phyloP scores from a whole-genome alignment of 805 yeast species.

The Schwanniomyces polymorphus region DNA sequence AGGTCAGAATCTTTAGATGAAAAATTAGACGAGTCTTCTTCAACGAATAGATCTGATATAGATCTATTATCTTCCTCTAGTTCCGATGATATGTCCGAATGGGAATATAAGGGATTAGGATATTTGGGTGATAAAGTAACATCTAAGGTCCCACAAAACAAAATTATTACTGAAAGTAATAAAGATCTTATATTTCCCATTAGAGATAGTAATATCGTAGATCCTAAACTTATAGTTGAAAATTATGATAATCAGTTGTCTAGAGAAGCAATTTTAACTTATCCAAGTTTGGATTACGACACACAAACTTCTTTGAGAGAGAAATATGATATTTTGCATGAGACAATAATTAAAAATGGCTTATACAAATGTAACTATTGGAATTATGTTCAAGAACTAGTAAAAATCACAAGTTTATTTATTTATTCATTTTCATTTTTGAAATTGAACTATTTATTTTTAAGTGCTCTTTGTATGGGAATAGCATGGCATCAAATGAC shows the following conservation, averaged over 20 bases:
- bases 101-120: conserved; percentile 25
- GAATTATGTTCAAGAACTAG: conserved; percentile 67
- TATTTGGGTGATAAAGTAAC: conserved; percentile 39
- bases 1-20: conserved; percentile 7
- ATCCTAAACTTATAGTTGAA: conserved; percentile 53
- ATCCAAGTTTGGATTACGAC: conserved; percentile 66
- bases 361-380: conserved; percentile 72
- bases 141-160: conserved; percentile 55
- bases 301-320: conserved; percentile 60
- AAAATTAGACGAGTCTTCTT: conserved; percentile 10
- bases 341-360: conserved; percentile 53
- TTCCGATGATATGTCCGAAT: conserved; percentile 6
- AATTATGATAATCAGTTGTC: conserved; percentile 59
- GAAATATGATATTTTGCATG: conserved; percentile 63
- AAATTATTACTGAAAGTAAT: conserved; percentile 39
- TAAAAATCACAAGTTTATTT: conserved; percentile 58
- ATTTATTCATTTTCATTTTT: conserved; percentile 50
- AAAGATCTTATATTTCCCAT: conserved; percentile 35
- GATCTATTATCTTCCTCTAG: conserved; percentile 9
- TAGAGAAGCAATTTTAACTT: conserved; percentile 50
- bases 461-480: conserved; percentile 69
- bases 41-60: conserved; percentile 8
- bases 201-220: conserved; percentile 37
- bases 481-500: conserved; percentile 87
- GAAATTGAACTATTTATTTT: conserved; percentile 41